Evolutionary conservation across 768 basidiomycete species (phyloP), one percentile per base, ranked within the genome.

Genomic region (Psilocybe cyanescens): DNA sequence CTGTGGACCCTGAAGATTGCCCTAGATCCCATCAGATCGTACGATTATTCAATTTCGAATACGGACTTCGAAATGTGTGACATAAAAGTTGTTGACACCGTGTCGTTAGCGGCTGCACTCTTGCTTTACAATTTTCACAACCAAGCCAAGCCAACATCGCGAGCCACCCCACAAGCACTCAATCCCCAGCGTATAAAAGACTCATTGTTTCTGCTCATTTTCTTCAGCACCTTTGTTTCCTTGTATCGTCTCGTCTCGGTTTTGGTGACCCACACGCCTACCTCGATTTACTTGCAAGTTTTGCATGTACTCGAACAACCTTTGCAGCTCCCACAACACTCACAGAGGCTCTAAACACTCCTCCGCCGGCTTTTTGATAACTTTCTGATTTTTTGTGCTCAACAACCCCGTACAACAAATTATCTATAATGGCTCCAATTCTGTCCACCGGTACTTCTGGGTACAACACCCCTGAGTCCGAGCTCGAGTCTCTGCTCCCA

Each of bases 231-330:
- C 12, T 16, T 58, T 37, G 14, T 14, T 31, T 31, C 11, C 41
- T 24, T 16, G 16, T 29, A 11, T 44, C 55, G 39, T 28, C 9
- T 46, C 45, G 29, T 41, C 55, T 45, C 51, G 33, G 31, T 53
- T 50, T 62, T 46, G 61, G 65, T 68, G 64, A 59, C 60, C 53
- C 55, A 62, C 55, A 57, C 60, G 56, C 56, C 63, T 51, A 62
- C 63, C 63, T 62, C 62, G 48, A 48, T 63, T 75, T 67, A 70
- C 74, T 75, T 80, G 75, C 79, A 78, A 71, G 71, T 72, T 68
- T 81, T 93, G 90, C 86, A 95, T 95, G 94, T 97, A 89, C 92
- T 93, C 91, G 66, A 95, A 96, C 91, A 89, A 90, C 76, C 90
- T 95, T 68, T 88, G 90, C 78, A 91, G 90, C 77, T 81, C 86